Conservation (phyloP, 805 yeast species). For the Ogataea pini region DNA sequence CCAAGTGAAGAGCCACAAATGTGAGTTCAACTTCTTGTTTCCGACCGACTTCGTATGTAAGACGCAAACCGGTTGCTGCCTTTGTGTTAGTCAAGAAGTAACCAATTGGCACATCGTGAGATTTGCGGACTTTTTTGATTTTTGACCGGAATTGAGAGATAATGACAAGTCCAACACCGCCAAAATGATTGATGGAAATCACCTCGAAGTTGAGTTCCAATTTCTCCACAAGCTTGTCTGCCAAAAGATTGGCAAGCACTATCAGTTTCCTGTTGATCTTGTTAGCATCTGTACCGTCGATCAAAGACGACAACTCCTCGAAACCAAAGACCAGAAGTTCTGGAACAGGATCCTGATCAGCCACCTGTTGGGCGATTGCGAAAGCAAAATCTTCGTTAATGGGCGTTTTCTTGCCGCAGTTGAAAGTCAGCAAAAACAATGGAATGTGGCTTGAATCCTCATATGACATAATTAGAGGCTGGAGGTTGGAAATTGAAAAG, state of each 20-base stretch:
- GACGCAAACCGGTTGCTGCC: slow-evolving; percentile 68
- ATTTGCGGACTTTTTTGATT: slow-evolving; percentile 18
- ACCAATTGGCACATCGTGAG: slow-evolving; percentile 53
- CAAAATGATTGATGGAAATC: slow-evolving; percentile 47
- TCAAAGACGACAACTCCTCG: slow-evolving; percentile 59
- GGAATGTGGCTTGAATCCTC: slow-evolving; percentile 4
- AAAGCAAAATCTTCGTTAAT: slow-evolving; percentile 31
- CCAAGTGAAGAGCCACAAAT: slow-evolving; percentile 69
- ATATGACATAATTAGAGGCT: neutral
- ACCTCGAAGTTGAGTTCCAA: slow-evolving; percentile 43
- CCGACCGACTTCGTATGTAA: slow-evolving; percentile 35
- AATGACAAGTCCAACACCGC: slow-evolving; percentile 58
- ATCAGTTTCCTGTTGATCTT: slow-evolving; percentile 41
- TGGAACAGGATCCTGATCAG: slow-evolving; percentile 35
- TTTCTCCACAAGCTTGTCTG: slow-evolving; percentile 36
- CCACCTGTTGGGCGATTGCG: slow-evolving; percentile 8
- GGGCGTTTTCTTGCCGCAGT: slow-evolving; percentile 31
- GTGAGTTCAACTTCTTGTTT: slow-evolving; percentile 44
- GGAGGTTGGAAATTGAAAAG: too few species aligned
- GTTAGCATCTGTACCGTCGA: slow-evolving; percentile 51
- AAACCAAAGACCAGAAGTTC: slow-evolving; percentile 61
- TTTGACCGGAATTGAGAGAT: slow-evolving; percentile 43
- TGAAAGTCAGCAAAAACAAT: slow-evolving; percentile 14
- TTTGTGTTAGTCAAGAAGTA: slow-evolving; percentile 61
- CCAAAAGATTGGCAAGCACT: slow-evolving; percentile 37